These are phyloP conservation scores for Neoarthrinium moseri DNA, from an alignment of 2,329 filamentous ascomycete species.

Conservation along the genomic window DNA sequence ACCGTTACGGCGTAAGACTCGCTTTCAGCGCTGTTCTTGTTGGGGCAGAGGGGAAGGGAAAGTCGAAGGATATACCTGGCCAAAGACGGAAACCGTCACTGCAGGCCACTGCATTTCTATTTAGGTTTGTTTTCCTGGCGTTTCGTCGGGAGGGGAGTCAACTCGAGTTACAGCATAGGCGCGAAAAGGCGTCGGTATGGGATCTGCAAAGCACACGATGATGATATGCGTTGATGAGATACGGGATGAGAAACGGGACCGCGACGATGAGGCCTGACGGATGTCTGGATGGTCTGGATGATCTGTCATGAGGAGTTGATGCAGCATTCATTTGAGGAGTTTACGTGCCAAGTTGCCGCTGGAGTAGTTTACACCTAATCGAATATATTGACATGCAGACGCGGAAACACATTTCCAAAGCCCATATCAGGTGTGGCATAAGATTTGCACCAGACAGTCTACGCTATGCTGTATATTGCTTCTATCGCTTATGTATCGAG, in stretches of 20 bases:
- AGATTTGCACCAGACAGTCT: too few species aligned
- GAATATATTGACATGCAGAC: too few species aligned
- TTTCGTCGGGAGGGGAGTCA: background rate
- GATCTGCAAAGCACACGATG: background rate
- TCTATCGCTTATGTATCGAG: too few species aligned
- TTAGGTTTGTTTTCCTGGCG: background rate
- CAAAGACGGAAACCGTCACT: background rate
- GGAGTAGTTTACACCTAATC: too few species aligned
- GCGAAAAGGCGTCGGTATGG: background rate
- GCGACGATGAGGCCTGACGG: too few species aligned
- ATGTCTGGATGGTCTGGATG: too few species aligned
- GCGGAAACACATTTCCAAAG: too few species aligned
- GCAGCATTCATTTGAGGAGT: too few species aligned
- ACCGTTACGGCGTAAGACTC: conserved; percentile 44
- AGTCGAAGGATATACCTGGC: conserved; percentile 8
- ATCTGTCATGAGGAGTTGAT: too few species aligned
- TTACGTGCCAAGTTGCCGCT: too few species aligned
- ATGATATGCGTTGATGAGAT: conserved; percentile 1
- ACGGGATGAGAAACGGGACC: conserved; percentile 3
- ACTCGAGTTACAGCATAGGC: background rate
- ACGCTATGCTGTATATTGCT: too few species aligned
- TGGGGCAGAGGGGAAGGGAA: background rate
- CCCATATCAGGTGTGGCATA: too few species aligned
- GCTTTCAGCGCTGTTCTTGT: background rate
- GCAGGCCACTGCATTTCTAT: conserved; percentile 3